phyloP scores from a whole-genome alignment of 352 stramenopile species.

The Pythium insidiosum region DNA sequence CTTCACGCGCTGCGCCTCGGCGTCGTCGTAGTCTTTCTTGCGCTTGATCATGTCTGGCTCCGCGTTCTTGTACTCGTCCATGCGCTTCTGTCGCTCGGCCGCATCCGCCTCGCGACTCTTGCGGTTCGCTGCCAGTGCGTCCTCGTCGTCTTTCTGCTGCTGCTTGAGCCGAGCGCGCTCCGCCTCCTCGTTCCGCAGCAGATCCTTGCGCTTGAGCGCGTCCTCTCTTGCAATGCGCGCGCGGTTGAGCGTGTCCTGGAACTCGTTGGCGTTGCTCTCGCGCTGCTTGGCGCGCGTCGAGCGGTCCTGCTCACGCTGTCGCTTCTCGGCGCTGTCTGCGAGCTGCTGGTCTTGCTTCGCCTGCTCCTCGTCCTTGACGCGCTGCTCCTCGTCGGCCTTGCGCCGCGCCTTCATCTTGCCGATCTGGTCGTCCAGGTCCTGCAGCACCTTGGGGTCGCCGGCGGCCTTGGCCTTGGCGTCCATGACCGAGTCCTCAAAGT shows the following conservation, averaged over 20 bases:
- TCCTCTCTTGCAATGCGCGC: neutral
- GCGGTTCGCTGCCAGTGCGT: neutral
- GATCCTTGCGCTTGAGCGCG: neutral
- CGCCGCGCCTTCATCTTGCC: neutral
- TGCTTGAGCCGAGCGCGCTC: neutral
- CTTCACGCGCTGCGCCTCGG: no score
- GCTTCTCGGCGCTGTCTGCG: neutral
- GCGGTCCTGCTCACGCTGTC: neutral
- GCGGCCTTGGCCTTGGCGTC: slow-evolving; percentile 1
- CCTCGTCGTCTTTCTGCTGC: neutral
- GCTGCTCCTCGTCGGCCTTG: neutral
- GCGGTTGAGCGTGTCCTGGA: neutral
- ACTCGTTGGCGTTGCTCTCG: neutral
- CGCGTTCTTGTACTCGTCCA: no score
- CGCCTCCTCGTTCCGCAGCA: neutral
- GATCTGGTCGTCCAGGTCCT: neutral
- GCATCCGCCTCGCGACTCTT: neutral
- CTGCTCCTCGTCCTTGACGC: neutral
- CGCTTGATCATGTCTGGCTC: slow-evolving; percentile 1
- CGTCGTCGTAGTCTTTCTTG: no score
- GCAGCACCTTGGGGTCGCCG: neutral
- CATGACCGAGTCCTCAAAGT: no score
- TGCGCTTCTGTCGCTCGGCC: no score
- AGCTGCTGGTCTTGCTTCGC: neutral
- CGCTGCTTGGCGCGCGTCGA: neutral